Conservation (phyloP, 129 eudicot species). For the Rutidosis leptorrhynchoides region DNA sequence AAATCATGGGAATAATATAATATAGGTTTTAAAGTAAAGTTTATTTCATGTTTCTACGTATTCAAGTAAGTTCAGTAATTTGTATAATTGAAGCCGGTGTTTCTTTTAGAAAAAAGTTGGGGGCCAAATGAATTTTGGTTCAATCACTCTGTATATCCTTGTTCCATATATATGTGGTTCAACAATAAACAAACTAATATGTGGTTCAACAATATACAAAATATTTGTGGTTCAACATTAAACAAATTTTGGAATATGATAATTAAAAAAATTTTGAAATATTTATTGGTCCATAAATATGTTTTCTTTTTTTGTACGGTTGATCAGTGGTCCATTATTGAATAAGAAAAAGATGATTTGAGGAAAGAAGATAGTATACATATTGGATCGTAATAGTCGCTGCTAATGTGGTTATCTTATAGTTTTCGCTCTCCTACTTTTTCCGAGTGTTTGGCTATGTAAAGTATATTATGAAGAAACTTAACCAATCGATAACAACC, state of each 20-base stretch:
- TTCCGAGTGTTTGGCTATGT: conserved; percentile 3
- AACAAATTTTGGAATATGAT: too few species aligned
- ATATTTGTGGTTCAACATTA: too few species aligned
- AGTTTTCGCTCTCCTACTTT: conserved; percentile 5
- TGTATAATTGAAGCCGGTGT: not conserved
- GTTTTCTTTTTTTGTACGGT: not conserved
- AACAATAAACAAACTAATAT: not conserved
- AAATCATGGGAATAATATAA: not conserved
- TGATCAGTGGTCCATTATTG: not conserved
- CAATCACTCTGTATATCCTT: not conserved
- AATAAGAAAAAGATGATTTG: not conserved
- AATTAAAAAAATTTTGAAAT: too few species aligned
- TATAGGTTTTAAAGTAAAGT: not conserved
- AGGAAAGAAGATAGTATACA: conserved; percentile 8
- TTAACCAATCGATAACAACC: conserved; percentile 1
- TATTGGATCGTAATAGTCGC: conserved; percentile 11
- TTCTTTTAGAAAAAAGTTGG: too few species aligned
- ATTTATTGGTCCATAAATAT: too few species aligned
- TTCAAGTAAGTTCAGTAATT: not conserved
- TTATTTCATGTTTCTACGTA: not conserved
- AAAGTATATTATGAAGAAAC: conserved; percentile 1
- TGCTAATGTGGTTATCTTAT: conserved; percentile 4
- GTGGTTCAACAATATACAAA: not conserved
- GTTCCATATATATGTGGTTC: not conserved
- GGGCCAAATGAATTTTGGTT: not conserved